These are phyloP conservation scores for Arabidopsis lyrata DNA, from an alignment of 441 rosid species.

Conservation along the genomic window DNA sequence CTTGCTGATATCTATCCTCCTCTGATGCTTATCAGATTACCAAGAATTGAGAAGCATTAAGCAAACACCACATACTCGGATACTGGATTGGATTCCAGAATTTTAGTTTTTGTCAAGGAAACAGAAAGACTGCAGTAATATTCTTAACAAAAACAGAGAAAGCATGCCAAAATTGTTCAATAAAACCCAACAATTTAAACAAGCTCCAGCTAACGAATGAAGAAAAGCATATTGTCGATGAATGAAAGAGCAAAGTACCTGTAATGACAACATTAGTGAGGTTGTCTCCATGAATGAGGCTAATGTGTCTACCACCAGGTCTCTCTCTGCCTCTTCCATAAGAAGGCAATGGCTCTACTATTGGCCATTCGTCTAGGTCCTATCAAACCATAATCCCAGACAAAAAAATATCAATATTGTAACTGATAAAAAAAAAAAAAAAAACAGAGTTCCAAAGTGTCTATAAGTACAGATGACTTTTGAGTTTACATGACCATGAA, in stretches of 20 bases:
- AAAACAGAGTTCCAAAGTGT: constrained; percentile 1
- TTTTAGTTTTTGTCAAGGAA: not conserved
- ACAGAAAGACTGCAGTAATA: constrained; percentile 9
- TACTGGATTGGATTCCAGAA: not conserved
- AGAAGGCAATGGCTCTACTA: constrained; percentile 88
- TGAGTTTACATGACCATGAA: constrained; percentile 16
- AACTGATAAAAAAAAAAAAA: not conserved
- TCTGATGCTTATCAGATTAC: constrained; percentile 9
- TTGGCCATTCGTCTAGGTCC: constrained; percentile 89
- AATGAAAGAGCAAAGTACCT: constrained; percentile 48
- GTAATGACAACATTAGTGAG: constrained; percentile 79
- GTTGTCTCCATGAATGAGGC: constrained; percentile 93
- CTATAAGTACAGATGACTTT: not conserved
- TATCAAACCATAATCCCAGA: constrained; percentile 37
- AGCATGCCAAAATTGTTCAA: not conserved
- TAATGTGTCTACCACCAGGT: constrained; percentile 88
- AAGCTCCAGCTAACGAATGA: constrained; percentile 2
- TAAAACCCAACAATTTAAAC: not conserved
- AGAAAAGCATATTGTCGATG: not conserved
- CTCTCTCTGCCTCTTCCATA: constrained; percentile 99
- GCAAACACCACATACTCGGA: not conserved
- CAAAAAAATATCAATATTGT: constrained; percentile 17
- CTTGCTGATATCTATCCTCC: not conserved
- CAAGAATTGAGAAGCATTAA: not conserved
- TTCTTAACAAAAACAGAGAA: constrained; percentile 15